Base-by-base conservation (phyloP, 495 filamentous ascomycete species). In the Penicillium bialowiezense region DNA sequence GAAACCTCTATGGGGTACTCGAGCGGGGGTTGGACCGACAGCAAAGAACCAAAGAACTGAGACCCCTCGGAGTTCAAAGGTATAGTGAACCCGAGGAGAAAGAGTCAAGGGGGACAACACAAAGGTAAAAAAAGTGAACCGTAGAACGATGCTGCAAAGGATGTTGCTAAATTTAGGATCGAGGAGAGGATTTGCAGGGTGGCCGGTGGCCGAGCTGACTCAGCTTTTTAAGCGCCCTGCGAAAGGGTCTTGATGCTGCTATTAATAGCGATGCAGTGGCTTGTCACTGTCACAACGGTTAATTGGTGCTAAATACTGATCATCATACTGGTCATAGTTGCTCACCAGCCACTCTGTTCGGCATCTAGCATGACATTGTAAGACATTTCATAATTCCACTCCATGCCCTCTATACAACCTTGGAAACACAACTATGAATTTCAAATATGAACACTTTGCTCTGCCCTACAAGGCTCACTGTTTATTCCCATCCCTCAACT, bases 111-210 rank as follows among this genome's bases (percentile, higher is more conserved):
- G 38, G 10, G 41, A 34, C 36, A 26, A 42, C 10, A 39, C 21
- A 44, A 52, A 45, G 41, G n/a, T 54, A 42, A 60, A 46, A 42
- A 21, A 28, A 50, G 44, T 46, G 48, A 44, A 35, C 23, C 41
- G 46, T 52, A 51, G 51, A 44, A 51, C 35, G 59, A 58, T 46
- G 59, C 56, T 63, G 63, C 59, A 64, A 59, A 61, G 54, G 58
- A 57, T 63, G 59, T 57, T 66, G 58, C 63, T 66, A 66, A 64
- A 64, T 58, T 59, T 64, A 64, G 61, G 56, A 59, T 61, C 60
- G 51, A 44, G 40, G 46, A 51, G 38, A 42, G 51, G 39, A 32
- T 32, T 32, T 32, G 29, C 29, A 32, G 29, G 29, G 29, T 32
- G 29, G 29, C 29, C 29, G 29, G 28, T 41, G 20, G 34, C 41